Conservation (phyloP, 345 rosid genomes). For the Ricinus communis region DNA sequence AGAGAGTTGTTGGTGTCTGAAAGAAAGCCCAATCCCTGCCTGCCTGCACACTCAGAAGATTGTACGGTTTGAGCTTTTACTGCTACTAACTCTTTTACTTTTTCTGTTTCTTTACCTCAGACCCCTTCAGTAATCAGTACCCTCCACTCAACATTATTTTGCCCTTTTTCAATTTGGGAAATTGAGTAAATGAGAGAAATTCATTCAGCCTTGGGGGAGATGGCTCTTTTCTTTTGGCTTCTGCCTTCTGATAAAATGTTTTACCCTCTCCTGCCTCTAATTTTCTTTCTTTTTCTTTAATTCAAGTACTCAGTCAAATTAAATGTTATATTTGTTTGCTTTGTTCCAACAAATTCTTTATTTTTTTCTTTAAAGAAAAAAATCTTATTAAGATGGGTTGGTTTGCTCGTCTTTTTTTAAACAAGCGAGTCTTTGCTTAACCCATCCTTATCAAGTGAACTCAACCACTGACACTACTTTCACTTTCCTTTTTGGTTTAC, state of each 20-base stretch:
- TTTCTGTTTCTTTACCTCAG: constrained; percentile 45
- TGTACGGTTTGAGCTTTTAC: constrained; percentile 51
- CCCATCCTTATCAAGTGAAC: not conserved
- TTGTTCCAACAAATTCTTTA: too few relatives aligned
- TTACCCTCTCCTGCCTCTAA: too few relatives aligned
- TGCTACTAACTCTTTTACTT: constrained; percentile 43
- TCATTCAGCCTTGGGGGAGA: too few relatives aligned
- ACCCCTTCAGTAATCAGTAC: constrained; percentile 5
- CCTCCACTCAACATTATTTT: constrained; percentile 42
- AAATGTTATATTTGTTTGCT: too few relatives aligned
- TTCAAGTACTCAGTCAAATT: too few relatives aligned
- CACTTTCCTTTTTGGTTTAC: not conserved
- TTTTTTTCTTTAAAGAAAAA: too few relatives aligned
- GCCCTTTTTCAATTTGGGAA: constrained; percentile 42
- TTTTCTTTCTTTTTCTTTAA: too few relatives aligned
- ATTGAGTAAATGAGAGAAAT: constrained; percentile 32
- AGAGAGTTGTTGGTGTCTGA: constrained; percentile 27
- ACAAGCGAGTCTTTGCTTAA: not conserved
- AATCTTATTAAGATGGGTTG: too few relatives aligned
- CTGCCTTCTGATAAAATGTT: too few relatives aligned
- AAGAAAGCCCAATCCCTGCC: constrained; percentile 22
- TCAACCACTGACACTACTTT: not conserved
- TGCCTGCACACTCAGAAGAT: constrained; percentile 23
- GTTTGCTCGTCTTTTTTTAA: constrained; percentile 15
- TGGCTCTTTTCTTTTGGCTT: not conserved